Evolutionary conservation across 2,329 filamentous ascomycete species (phyloP), one percentile per base, ranked within the genome.

Genomic region (Ophiostoma sp.): DNA sequence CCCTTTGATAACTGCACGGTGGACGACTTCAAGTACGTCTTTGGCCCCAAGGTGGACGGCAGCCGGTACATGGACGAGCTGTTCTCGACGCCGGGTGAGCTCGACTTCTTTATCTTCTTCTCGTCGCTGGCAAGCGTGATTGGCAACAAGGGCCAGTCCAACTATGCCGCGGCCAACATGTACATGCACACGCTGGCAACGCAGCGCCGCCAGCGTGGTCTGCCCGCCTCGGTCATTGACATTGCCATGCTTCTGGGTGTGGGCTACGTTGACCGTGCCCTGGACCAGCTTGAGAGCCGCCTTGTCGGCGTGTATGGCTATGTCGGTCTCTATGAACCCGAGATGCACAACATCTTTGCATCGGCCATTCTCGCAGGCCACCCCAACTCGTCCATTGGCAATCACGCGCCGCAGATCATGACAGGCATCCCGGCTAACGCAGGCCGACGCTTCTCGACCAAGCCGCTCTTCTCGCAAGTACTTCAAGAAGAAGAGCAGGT

Each of bases 111-210:
- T 70, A 67, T 79, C 69, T 69, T 76, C 62, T 74, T 76, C 70
- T 75, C 74, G 20, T 79, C 77, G 35, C 69, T 76, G 13, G 72
- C 73, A 1, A 74, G 74, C 17, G 73, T 79, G 17, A 72, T 79
- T 3, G 81, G 79, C 8, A 76, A 78, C 27, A 72, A 75, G 1
- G 77, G 76, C 0, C 81, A 83, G 71, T 76, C 77, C 67, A 82
- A 80, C 72, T 81, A 84, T 72, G 75, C 77, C 4, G 78, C 79
- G 0, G 80, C 77, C 20, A 83, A 81, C 72, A 76, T 78, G 11
- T 84, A 79, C 74, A 74, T 81, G 44, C 79, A 82, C 48, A 75
- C 78, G 4, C 78, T 83, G 35, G 78, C 77, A 3, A 77, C 78
- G 20, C 80, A 79, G 68, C 78, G 82, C 13, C 72, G 75, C 4